These are phyloP conservation scores for Lasiodiplodia citricola DNA, from an alignment of 2,329 filamentous ascomycete genomes.

Conservation along the genomic window DNA sequence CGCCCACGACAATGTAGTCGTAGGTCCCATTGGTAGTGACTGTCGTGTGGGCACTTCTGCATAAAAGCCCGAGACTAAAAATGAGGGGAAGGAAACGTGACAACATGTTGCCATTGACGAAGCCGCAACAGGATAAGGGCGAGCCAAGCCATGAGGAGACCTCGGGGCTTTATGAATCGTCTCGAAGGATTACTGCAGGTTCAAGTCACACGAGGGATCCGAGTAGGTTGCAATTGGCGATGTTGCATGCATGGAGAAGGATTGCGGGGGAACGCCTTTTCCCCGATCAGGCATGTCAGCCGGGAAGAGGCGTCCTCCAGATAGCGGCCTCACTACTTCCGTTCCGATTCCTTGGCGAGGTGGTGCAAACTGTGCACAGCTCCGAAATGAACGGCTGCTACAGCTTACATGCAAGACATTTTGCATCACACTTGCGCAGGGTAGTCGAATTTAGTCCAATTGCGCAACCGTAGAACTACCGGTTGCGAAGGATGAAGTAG, in stretches of 20 bases:
- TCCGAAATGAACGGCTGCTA: neutral
- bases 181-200: neutral
- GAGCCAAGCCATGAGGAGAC: neutral
- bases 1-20: conserved; percentile 28
- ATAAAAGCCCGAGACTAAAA: neutral
- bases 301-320: neutral
- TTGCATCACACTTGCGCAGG: no score
- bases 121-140: neutral
- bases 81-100: neutral
- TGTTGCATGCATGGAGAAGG: conserved; percentile 13
- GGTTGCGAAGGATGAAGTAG: no score
- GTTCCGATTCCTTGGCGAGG: neutral
- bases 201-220: neutral
- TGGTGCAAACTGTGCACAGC: neutral
- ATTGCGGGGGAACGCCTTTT: conserved; percentile 10
- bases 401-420: no score
- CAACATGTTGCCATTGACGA: neutral
- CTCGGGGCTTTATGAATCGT: neutral
- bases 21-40: neutral
- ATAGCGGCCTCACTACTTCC: neutral
- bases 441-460: no score
- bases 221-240: neutral
- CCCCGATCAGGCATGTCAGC: neutral
- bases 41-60: neutral
- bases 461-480: no score